Evolutionary conservation across 495 filamentous ascomycete genomes (phyloP).

Genomic region (Tuber brumale): DNA sequence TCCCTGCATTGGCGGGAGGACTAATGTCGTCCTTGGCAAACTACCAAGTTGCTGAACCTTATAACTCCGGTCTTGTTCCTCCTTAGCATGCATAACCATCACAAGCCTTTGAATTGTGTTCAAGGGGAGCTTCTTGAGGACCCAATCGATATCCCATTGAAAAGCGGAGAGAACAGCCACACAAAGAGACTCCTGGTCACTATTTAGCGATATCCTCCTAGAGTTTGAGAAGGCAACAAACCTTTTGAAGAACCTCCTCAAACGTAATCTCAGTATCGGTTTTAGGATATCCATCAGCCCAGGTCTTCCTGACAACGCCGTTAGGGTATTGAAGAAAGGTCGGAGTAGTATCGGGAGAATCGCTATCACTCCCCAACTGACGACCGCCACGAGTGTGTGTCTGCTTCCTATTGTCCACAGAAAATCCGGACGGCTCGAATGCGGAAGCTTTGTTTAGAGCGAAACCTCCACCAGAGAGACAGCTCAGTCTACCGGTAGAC

Average conservation of each 20-base stretch:
- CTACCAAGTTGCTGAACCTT: conserved; percentile 15
- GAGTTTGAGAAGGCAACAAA: background rate
- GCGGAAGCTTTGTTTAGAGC: background rate
- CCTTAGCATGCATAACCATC: conserved; percentile 63
- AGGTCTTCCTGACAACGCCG: conserved; percentile 79
- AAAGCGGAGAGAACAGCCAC: conserved; percentile 80
- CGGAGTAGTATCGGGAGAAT: background rate
- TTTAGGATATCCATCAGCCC: conserved; percentile 53
- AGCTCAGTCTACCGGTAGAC: background rate
- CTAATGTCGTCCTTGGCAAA: conserved; percentile 23
- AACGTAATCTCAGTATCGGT: conserved; percentile 71
- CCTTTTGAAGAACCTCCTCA: conserved; percentile 75
- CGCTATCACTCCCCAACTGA: conserved; percentile 29
- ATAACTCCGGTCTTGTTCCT: conserved; percentile 30
- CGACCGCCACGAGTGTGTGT: conserved; percentile 27
- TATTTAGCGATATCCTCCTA: background rate
- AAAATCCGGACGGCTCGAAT: conserved; percentile 5
- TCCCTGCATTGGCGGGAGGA: conserved; percentile 58
- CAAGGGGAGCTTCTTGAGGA: conserved; percentile 55
- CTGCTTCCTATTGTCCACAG: conserved; percentile 22
- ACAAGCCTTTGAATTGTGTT: conserved; percentile 51
- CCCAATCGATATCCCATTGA: conserved; percentile 74
- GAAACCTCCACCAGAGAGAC: background rate
- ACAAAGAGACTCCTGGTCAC: conserved; percentile 50
- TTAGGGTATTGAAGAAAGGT: conserved; percentile 54